Evolutionary conservation across 202 grass and related monocot genomes (phyloP), one percentile per base, ranked within the genome.

Genomic region (Brachypodium distachyon): DNA sequence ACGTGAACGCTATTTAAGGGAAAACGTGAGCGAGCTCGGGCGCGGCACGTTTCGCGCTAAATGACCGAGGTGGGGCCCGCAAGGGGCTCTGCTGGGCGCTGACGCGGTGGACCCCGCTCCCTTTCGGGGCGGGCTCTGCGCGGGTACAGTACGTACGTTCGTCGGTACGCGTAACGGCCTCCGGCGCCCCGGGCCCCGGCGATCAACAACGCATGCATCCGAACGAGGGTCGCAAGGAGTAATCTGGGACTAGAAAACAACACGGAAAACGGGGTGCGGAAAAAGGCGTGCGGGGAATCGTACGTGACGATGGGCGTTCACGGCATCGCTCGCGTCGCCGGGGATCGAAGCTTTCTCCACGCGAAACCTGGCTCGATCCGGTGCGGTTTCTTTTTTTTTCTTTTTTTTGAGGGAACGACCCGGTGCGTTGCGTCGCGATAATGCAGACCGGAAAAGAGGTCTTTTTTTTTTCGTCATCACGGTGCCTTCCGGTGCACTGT

Each of bases 1-100:
- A 87, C 74, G 85, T 87, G 73, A 82, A 60, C 49, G 17, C 23
- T 50, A 82, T 82, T 87, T 73, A 87, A 78, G 66, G 66, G 32
- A 83, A 87, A 78, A 78, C 73, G 77, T 81, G 77, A 85, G 42
- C 46, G 68, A 46, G 67, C 43, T 6, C 22, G 47, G 29, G 48
- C 67, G 37, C 46, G 61, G 61, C 84, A 80, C 70, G 77, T 80
- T 81, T 80, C 43, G 67, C 25, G 50, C 72, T 65, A 23, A 64
- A 9, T 21, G 25, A 13, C 10, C 12, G 1, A 62, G 7, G 23
- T 11, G 33, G 32, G 17, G 4, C 59, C 18, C 56, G 18, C 32
- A 4, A 8, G 17, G 8, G 27, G 13, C 0, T 22, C 0, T 4
- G 17, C 4, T 0, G 12, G 12, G 2, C 1, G 0, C 73, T 84